Percentiles rank a stretch among this genome's conserved stretches.
Conservation (phyloP, 768 basidiomycete genomes). For the Mycena vitilis region DNA sequence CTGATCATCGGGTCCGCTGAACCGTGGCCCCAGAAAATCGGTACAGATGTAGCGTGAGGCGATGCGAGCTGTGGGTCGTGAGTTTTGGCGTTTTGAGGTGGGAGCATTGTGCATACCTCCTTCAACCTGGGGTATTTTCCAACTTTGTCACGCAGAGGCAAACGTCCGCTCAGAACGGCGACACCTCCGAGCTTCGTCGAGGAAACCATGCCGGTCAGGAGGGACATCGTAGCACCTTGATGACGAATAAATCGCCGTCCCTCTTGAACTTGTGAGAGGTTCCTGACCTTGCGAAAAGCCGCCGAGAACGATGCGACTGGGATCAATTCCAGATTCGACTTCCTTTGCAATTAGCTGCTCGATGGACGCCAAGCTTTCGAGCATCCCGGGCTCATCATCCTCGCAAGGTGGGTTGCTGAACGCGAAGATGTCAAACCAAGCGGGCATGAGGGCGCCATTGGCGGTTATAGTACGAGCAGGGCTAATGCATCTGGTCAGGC, state of each 20-base stretch:
- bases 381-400: constrained; percentile 54
- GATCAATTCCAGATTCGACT: constrained; percentile 53
- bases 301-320: constrained; percentile 58
- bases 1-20: constrained; percentile 35
- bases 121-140: constrained; percentile 26
- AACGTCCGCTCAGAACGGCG: constrained; percentile 54
- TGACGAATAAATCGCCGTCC: too few species aligned
- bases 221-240: constrained; percentile 56
- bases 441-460: constrained; percentile 22
- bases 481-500: neutral
- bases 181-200: constrained; percentile 52
- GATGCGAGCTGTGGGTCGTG: constrained; percentile 18
- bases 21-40: constrained; percentile 41
- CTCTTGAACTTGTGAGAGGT: too few species aligned
- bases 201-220: constrained; percentile 53
- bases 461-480: constrained; percentile 20
- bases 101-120: constrained; percentile 24
- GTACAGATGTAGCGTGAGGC: constrained; percentile 29
- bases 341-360: constrained; percentile 55
- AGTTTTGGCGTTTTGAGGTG: neutral
- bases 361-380: constrained; percentile 49
- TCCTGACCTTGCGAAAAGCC: constrained; percentile 54
- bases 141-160: constrained; percentile 56
- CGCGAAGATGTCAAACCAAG: constrained; percentile 26
- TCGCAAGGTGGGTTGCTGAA: constrained; percentile 25